Evolutionary conservation across 2,329 filamentous ascomycete species (phyloP).

Genomic region (Mollisia scopiformis): DNA sequence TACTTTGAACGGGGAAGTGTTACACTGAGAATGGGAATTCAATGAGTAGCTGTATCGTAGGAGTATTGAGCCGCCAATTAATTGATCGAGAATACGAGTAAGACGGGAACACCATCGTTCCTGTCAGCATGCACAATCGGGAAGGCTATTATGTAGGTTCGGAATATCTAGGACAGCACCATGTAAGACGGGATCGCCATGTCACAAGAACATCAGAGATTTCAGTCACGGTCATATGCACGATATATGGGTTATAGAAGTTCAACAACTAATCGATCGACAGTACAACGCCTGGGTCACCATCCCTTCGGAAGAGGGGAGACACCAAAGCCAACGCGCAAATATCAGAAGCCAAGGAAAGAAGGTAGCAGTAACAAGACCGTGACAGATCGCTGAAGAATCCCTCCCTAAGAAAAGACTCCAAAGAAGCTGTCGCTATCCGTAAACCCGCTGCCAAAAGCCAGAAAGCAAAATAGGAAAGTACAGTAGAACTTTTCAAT

Average conservation of each 20-base stretch:
- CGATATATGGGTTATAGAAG: not conserved
- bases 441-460: conserved; percentile 2
- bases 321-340: conserved; percentile 30
- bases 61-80: not conserved
- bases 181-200: not conserved
- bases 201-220: not conserved
- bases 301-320: conserved; percentile 33
- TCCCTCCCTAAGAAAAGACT: conserved; percentile 4
- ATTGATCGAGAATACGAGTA: not conserved
- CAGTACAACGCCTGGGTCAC: conserved; percentile 30
- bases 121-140: not conserved
- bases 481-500: conserved; percentile 25
- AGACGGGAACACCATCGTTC: not conserved
- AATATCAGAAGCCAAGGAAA: conserved; percentile 16
- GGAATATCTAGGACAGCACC: not conserved
- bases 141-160: not conserved
- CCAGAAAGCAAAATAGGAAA: conserved; percentile 7
- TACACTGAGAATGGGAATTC: not conserved
- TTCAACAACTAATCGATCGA: conserved; percentile 8
- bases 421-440: not conserved
- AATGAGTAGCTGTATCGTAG: not conserved
- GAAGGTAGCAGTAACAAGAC: conserved; percentile 3
- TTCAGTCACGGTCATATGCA: not conserved
- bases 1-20: too few species aligned
- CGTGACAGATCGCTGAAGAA: conserved; percentile 10